Base-by-base conservation (phyloP, 2,329 filamentous ascomycete genomes). In the Pseudopithomyces chartarum region DNA sequence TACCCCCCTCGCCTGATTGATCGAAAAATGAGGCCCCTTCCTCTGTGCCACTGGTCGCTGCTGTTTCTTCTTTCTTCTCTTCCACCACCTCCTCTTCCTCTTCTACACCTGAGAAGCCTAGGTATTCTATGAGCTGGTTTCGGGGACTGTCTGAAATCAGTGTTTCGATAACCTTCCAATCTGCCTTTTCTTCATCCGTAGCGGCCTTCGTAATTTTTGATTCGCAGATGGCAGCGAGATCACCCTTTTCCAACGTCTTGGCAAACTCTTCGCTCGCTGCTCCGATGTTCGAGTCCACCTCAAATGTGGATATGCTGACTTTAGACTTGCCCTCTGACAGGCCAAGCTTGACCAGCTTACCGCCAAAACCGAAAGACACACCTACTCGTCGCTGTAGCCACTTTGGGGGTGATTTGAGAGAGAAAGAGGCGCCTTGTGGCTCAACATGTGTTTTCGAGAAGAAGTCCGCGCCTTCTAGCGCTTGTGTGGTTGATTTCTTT, bases 141-240 rank as follows among this genome's bases (percentile, higher is more conserved):
- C 93, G 87, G n/a, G 92, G 90, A 69, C 94, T 93, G 29, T 90
- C 87, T 3, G 91, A 89, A 47, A 94, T 89, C 58, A 99, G 78
- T 1, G 92, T 95, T 75, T 95, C 88, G 74, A 99, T 91, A 36
- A 98, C 92, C 63, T 90, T 90, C 95, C 95, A 99, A 76, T 98
- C 94, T 3, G 91, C 90, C 81, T 92, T 97, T 74, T 98, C 95
- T 63, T 96, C 92, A 1, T 97, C 93, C 0, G 87, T 91, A 69
- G 87, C 87, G 17, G 93, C 89, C 59, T 87, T 81, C 23, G 87
- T 81, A 59, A 92, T 88, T 71, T 94, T 90, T 20, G 87, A 84
- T 69, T 93, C 87, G 72, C 93, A 97, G 58, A 99, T 90, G 40
- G 82, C 82, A 4, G 84, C 83, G 17, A 99, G 79, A 70, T 98